Conservation (phyloP, 768 basidiomycete genomes). For the Flagelloscypha sp. region DNA sequence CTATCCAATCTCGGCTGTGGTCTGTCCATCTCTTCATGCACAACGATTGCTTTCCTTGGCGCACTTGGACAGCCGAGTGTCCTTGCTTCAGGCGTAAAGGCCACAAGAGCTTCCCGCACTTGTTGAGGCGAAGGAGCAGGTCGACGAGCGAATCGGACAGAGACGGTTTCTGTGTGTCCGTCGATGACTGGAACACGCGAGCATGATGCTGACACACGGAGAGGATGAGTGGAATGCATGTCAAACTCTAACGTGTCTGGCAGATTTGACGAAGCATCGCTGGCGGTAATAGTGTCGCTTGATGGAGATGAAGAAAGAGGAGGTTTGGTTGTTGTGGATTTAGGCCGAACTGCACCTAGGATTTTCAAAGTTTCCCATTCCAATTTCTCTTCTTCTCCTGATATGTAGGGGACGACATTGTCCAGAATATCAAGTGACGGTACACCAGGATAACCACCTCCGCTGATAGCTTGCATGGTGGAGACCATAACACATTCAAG, state of each 20-base stretch:
- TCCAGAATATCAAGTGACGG: conserved; percentile 86
- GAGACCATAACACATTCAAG: conserved; percentile 86
- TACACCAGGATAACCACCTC: conserved; percentile 96
- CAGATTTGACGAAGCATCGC: too few species aligned
- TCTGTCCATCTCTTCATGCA: conserved; percentile 89
- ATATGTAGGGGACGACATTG: conserved; percentile 92
- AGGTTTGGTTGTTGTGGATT: conserved; percentile 42
- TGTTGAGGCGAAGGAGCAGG: conserved; percentile 85
- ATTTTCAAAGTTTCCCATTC: conserved; percentile 99
- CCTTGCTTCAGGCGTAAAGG: conserved; percentile 72
- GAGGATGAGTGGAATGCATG: conserved; percentile 69
- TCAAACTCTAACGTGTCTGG: too few species aligned
- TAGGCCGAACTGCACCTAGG: conserved; percentile 70
- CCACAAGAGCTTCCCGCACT: conserved; percentile 70
- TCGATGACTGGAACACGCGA: conserved; percentile 95
- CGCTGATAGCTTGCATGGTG: conserved; percentile 96
- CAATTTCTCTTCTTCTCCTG: conserved; percentile 94
- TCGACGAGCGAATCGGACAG: conserved; percentile 68
- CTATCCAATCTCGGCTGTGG: conserved; percentile 93
- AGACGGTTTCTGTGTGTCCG: conserved; percentile 88
- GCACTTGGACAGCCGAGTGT: conserved; percentile 75
- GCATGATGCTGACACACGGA: conserved; percentile 89
- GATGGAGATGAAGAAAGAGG: too few species aligned
- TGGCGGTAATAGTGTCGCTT: too few species aligned
- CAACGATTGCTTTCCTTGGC: conserved; percentile 73